Percentiles rank a stretch among this genome's conserved stretches.
These are phyloP conservation scores for Colletotrichum gloeosporioides DNA, from an alignment of 2,329 filamentous ascomycete species.

Conservation along the genomic window DNA sequence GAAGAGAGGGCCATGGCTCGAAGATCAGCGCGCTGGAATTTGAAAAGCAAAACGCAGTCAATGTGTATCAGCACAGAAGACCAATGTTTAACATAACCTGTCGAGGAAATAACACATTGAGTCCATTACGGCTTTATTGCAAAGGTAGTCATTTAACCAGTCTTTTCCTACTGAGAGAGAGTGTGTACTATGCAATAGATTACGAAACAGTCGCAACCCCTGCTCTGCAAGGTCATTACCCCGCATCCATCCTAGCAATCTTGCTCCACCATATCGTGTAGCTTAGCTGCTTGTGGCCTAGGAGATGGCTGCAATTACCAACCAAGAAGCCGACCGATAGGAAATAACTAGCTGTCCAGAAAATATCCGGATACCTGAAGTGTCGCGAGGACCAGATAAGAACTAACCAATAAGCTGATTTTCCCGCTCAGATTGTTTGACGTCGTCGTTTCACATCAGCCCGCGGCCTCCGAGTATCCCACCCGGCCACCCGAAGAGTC, in stretches of 20 bases:
- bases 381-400: neutral
- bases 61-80: neutral
- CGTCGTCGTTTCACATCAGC: neutral
- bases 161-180: neutral
- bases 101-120: neutral
- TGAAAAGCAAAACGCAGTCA: neutral
- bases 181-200: neutral
- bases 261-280: neutral
- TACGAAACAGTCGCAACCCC: neutral
- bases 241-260: neutral
- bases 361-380: neutral
- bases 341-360: neutral
- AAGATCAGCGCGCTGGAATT: neutral
- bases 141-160: neutral
- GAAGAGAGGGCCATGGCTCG: neutral
- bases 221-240: neutral
- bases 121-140: neutral
- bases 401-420: neutral
- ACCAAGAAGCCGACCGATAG: neutral
- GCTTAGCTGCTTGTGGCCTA: neutral
- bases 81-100: neutral
- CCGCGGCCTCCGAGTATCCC: neutral
- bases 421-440: neutral
- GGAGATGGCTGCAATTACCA: neutral
- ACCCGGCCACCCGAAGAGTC: neutral